Conservation (phyloP, 2,329 filamentous ascomycete genomes). For the Coniella lustricola region DNA sequence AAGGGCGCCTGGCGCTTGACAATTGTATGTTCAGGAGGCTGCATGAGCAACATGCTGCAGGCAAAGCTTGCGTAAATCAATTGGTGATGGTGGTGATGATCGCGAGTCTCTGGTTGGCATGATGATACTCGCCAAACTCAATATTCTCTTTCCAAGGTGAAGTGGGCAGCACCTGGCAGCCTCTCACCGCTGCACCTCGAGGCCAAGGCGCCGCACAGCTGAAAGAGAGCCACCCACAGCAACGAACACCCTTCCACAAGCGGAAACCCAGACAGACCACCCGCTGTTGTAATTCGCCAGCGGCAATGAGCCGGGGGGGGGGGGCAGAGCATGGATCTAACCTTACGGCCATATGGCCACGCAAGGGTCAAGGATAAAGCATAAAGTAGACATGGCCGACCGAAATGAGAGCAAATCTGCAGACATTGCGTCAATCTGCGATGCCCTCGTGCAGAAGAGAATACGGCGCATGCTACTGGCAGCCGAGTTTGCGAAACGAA, state of each 20-base stretch:
- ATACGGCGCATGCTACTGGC: not conserved
- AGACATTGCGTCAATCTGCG: constrained; percentile 10
- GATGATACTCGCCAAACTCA: not conserved
- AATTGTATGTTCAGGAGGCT: constrained; percentile 3
- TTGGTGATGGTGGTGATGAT: constrained; percentile 6
- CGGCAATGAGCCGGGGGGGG: not conserved
- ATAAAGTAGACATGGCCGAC: not conserved
- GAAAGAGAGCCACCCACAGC: no score
- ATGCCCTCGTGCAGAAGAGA: not conserved
- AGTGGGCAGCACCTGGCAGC: no score
- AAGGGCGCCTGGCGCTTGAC: constrained; percentile 1
- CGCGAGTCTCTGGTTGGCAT: no score
- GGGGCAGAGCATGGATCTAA: constrained; percentile 6
- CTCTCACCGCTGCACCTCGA: no score
- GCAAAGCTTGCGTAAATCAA: constrained; percentile 6
- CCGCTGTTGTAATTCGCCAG: constrained; percentile 4
- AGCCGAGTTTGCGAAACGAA: no score
- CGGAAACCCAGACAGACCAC: constrained; percentile 3
- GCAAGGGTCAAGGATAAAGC: constrained; percentile 1
- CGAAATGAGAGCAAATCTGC: constrained; percentile 8
- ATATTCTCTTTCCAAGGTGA: not conserved
- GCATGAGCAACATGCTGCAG: constrained; percentile 1
- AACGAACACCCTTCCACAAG: constrained; percentile 6
- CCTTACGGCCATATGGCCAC: constrained; percentile 3
- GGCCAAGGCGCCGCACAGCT: no score